Base-by-base conservation (phyloP, 345 rosid genomes). In the Salix koriyanagi region DNA sequence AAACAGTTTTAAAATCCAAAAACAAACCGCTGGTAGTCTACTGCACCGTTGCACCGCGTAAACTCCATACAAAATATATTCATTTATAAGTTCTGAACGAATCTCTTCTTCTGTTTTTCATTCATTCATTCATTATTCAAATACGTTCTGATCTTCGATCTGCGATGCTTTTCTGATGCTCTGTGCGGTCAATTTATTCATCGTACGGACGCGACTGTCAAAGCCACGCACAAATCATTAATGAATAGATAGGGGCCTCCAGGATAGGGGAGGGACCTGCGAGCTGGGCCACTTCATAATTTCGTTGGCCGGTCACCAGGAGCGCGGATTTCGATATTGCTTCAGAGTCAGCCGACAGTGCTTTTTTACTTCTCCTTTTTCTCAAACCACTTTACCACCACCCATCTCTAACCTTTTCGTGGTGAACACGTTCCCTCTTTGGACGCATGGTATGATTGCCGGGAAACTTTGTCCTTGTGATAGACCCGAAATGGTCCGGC, bases 311-410 rank as follows among this genome's bases (percentile, higher is more conserved):
- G 48, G 14, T 65, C 42, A 37, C 71, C n/a, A 42, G 80, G 72
- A 64, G 86, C 87, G 87, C 80, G 81, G 72, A 71, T 78, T 82
- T 84, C 85, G 76, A 85, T 81, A 87, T 85, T 87, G 87, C 88
- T 87, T 80, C 80, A 83, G 78, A 56, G 81, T 81, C 77, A 75
- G 76, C 90, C 84, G 88, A 85, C 88, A 83, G 26, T 68, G 48
- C 83, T 71, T 76, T 73, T 72, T 79, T 50, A 14, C 69, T 28
- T 5, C 37, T 16, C 23, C 52, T 76, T 62, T 69, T 26, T 36
- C 34, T 69, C 46, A 11, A 1, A 42, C 1, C 46, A 12, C 46
- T 36, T 64, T 46, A 1, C 64, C 46, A 18, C 42, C 16, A 56
- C 62, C 30, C 0, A 42, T 42, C 36, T 79, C 69, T 73, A 14